Evolutionary conservation across 2,329 filamentous ascomycete species (phyloP).

Genomic region (Exophiala aquamarina): DNA sequence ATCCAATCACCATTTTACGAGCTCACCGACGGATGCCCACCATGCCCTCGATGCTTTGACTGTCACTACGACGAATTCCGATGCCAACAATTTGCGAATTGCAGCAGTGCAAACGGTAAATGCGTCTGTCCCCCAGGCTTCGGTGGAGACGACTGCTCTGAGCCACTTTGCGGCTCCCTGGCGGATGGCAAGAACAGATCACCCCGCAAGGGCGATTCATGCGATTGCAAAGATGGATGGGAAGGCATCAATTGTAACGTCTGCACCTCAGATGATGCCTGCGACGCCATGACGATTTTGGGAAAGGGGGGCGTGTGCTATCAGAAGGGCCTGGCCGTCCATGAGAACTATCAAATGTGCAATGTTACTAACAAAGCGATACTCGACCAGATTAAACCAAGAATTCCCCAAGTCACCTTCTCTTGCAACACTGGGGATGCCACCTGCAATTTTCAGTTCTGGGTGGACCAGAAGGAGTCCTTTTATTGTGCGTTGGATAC

Average conservation of each 20-base stretch:
- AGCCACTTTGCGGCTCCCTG: slow-evolving; percentile 88
- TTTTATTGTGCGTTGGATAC: slow-evolving; percentile 91
- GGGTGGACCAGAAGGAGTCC: slow-evolving; percentile 90
- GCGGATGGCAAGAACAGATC: slow-evolving; percentile 76
- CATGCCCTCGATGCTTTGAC: slow-evolving; percentile 74
- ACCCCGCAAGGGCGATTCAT: slow-evolving; percentile 64
- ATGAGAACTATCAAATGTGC: slow-evolving; percentile 96
- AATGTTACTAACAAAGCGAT: slow-evolving; percentile 97
- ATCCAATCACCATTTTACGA: slow-evolving; percentile 63
- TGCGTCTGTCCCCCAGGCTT: slow-evolving; percentile 91
- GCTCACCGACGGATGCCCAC: slow-evolving; percentile 61
- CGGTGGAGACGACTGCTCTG: slow-evolving; percentile 88
- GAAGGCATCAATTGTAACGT: slow-evolving; percentile 97
- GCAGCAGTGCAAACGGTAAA: slow-evolving; percentile 87
- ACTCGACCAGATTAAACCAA: slow-evolving; percentile 75
- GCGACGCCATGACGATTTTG: slow-evolving; percentile 82
- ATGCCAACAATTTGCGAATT: slow-evolving; percentile 86
- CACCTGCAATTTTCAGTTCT: slow-evolving; percentile 96
- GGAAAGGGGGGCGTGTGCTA: slow-evolving; percentile 86
- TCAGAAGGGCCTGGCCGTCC: slow-evolving; percentile 82
- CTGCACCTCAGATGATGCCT: slow-evolving; percentile 79
- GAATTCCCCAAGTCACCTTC: slow-evolving; percentile 92
- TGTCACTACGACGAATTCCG: slow-evolving; percentile 90
- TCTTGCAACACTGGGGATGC: slow-evolving; percentile 74
- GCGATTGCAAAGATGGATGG: slow-evolving; percentile 92